Evolutionary conservation across 192 early-diverging fungal species (phyloP).

Genomic region (Coemansia guatemalensis): DNA sequence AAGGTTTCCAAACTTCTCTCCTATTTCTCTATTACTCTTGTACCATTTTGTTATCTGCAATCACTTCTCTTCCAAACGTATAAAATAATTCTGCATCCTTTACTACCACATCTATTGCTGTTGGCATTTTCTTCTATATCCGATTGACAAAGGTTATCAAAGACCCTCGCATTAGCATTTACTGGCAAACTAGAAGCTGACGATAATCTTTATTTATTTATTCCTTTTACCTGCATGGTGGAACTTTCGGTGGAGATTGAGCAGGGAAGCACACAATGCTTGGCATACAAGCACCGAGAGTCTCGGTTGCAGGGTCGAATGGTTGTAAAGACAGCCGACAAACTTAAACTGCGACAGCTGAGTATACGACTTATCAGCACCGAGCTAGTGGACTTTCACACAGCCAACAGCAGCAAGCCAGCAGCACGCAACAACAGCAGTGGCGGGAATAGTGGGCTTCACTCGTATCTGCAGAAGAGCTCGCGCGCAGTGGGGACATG

Average conservation of each 20-base stretch:
- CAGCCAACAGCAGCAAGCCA: not conserved
- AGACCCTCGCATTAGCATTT: not conserved
- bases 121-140: too few species aligned
- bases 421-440: not conserved
- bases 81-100: not conserved
- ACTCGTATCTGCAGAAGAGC: slow-evolving; percentile 40
- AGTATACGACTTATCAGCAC: slow-evolving; percentile 32
- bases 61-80: not conserved
- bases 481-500: slow-evolving; percentile 25
- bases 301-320: slow-evolving; percentile 30
- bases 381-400: slow-evolving; percentile 40
- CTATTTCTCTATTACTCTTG: not conserved
- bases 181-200: not conserved
- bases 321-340: slow-evolving; percentile 26
- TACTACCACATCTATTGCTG: too few species aligned
- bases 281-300: slow-evolving; percentile 38
- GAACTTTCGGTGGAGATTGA: slow-evolving; percentile 25
- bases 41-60: not conserved
- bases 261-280: slow-evolving; percentile 20
- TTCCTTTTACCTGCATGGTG: slow-evolving; percentile 21
- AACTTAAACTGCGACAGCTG: slow-evolving; percentile 36
- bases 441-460: slow-evolving; percentile 2
- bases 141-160: too few species aligned
- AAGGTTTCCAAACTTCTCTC: not conserved
- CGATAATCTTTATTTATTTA: not conserved